A percentile compares a stretch with the other conserved stretches of the same genome.
phyloP scores from a whole-genome alignment of 1,284 basidiomycete genomes.

The Porogramme epimiltina region DNA sequence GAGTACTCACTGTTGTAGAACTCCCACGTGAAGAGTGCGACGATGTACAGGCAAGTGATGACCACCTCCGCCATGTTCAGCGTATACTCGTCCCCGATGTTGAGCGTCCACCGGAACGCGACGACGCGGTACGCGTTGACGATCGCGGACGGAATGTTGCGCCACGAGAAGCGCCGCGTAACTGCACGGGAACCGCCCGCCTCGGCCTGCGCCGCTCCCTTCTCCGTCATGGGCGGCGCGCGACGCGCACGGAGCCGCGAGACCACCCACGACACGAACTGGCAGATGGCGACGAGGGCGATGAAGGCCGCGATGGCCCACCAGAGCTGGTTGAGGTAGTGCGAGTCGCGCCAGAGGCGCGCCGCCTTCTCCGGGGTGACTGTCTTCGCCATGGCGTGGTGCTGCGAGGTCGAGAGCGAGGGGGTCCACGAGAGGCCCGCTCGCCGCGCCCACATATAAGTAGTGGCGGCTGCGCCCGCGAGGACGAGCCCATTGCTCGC shows the following conservation, averaged over 20 bases:
- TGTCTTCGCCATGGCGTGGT: too few species aligned
- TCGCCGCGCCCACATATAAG: too few species aligned
- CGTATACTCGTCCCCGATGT: conserved; percentile 43
- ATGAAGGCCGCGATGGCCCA: conserved; percentile 46
- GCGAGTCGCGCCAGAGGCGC: conserved; percentile 10
- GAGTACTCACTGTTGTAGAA: conserved; percentile 48
- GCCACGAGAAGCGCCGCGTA: conserved; percentile 24
- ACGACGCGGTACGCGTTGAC: conserved; percentile 49
- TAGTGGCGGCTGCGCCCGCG: too few species aligned
- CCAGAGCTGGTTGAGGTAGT: conserved; percentile 46
- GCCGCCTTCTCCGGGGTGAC: conserved; percentile 14
- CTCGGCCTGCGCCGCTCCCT: conserved; percentile 25
- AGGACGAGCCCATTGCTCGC: too few species aligned
- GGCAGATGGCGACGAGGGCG: conserved; percentile 39
- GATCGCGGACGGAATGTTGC: conserved; percentile 38
- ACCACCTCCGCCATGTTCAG: conserved; percentile 51
- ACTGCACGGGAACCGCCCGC: conserved; percentile 1
- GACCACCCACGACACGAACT: conserved; percentile 31
- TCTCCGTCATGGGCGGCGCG: not conserved
- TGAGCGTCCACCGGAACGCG: conserved; percentile 51
- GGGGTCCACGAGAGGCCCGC: too few species aligned
- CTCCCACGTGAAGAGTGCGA: conserved; percentile 47
- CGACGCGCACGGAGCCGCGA: conserved; percentile 19
- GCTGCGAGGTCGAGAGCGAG: too few species aligned
- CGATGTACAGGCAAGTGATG: conserved; percentile 46